Base-by-base conservation (phyloP, 805 yeast genomes). In the Kodamaea lidongshanica region DNA sequence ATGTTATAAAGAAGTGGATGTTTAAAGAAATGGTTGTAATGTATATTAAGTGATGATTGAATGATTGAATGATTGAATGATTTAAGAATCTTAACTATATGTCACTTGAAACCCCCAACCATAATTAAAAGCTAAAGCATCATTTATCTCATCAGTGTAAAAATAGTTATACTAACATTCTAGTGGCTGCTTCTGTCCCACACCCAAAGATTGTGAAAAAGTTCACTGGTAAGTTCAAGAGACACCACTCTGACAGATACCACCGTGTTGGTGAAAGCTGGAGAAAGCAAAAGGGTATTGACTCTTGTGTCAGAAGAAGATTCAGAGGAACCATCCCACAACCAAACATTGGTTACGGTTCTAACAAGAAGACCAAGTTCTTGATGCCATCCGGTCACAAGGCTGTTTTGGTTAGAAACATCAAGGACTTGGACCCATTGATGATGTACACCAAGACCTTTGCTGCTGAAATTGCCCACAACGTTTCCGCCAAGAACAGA, bases 201-300 rank as follows among this genome's bases (percentile, higher is more conserved):
- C 95, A 86, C 79, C 96, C 97, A 74, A 88, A 86, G 89, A 92
- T 92, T 74, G 96, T 89, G 70, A 94, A 92, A 89, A 92, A 92
- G 87, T 92, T 88, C 86, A 67, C 87, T 64, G 86, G 86, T 79
- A 83, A 82, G 80, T 92, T 92, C 84, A 94, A 88, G 89, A 87
- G 99, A 78, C 97, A 89, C 72, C 98, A 92, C 79, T 87, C 96
- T 70, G 99, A 92, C 82, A 86, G 96, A 75, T 89, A 87, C 75
- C 80, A 79, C 79, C 88, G 99, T 75, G 96, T 92, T 56, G 74
- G 85, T 61, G 96, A 86, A 74, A 81, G 79, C 80, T 94, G 98
- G 98, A 92, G 99, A 86, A 89, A 92, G 77, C 99, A 94, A 76
- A 92, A 92, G 85, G 99, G 99, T 92, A 92, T 92, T 67, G 99